These are phyloP conservation scores for Guyanaporus albipodus DNA, from an alignment of 768 basidiomycete genomes.

Conservation along the genomic window DNA sequence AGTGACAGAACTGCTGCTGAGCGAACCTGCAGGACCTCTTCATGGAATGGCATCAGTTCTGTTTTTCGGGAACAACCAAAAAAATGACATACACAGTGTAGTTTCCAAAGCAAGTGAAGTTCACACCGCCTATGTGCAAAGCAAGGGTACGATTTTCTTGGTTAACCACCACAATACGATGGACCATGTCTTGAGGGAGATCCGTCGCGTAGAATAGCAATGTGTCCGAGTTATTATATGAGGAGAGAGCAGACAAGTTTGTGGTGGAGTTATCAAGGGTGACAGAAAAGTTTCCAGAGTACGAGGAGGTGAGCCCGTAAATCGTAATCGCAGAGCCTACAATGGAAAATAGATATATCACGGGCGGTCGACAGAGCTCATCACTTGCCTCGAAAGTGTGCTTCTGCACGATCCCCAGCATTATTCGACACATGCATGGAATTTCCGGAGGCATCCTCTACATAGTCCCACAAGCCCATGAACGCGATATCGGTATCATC, in stretches of 20 bases:
- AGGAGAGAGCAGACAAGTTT: slow-evolving; percentile 47
- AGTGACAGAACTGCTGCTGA: slow-evolving; percentile 28
- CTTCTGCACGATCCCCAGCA: slow-evolving; percentile 42
- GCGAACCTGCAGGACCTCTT: slow-evolving; percentile 18
- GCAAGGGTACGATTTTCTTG: slow-evolving; percentile 49
- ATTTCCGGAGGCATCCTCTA: slow-evolving; percentile 29
- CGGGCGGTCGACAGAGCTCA: neutral
- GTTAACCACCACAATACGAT: slow-evolving; percentile 56
- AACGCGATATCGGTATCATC: slow-evolving; percentile 48
- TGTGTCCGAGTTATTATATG: slow-evolving; percentile 46
- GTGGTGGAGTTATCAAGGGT: slow-evolving; percentile 49
- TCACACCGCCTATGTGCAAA: slow-evolving; percentile 47
- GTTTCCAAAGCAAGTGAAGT: slow-evolving; percentile 38
- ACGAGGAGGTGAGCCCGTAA: slow-evolving; percentile 54
- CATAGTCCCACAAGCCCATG: slow-evolving; percentile 52
- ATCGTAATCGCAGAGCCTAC: slow-evolving; percentile 61
- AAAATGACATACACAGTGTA: slow-evolving; percentile 30
- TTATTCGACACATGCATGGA: slow-evolving; percentile 33
- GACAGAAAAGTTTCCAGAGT: slow-evolving; percentile 57
- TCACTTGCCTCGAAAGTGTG: slow-evolving; percentile 46
- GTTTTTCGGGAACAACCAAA: neutral
- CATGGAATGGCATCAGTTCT: slow-evolving; percentile 4
- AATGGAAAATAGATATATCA: slow-evolving; percentile 1
- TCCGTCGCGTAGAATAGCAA: slow-evolving; percentile 63
- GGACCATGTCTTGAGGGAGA: slow-evolving; percentile 46